A percentile compares a stretch with the other conserved stretches of the same genome.
These are phyloP conservation scores for Flaveria trinervia DNA, from an alignment of 129 eudicot species.

Conservation along the genomic window DNA sequence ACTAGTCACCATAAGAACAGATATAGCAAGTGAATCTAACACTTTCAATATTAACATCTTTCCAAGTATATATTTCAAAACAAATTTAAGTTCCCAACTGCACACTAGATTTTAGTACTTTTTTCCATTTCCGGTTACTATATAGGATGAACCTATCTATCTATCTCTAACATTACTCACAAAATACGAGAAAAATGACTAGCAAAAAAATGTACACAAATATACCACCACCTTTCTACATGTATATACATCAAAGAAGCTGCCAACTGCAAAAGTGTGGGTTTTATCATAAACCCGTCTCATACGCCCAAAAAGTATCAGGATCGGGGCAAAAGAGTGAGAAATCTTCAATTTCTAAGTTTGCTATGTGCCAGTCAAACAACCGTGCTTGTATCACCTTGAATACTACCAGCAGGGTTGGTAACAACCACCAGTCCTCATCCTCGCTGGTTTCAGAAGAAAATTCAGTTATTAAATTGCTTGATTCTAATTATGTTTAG, in stretches of 20 bases:
- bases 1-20: no score
- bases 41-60: not conserved
- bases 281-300: constrained; percentile 51
- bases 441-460: constrained; percentile 62
- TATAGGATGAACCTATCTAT: constrained; percentile 33
- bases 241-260: constrained; percentile 43
- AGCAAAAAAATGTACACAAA: constrained; percentile 32
- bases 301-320: constrained; percentile 91
- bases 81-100: not conserved
- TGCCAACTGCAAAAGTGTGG: constrained; percentile 29
- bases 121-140: constrained; percentile 4
- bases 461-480: not conserved
- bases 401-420: constrained; percentile 58
- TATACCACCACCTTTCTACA: constrained; percentile 46
- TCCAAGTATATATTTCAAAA: not conserved
- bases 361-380: constrained; percentile 91
- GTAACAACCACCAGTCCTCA: constrained; percentile 86
- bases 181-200: constrained; percentile 15
- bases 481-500: not conserved
- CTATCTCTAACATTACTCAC: constrained; percentile 27
- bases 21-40: no score
- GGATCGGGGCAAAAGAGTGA: constrained; percentile 91
- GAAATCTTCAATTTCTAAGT: constrained; percentile 75
- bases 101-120: not conserved
- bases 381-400: constrained; percentile 84